Conservation (phyloP, 2,329 filamentous ascomycete species). For the Ophiostoma piceae region DNA sequence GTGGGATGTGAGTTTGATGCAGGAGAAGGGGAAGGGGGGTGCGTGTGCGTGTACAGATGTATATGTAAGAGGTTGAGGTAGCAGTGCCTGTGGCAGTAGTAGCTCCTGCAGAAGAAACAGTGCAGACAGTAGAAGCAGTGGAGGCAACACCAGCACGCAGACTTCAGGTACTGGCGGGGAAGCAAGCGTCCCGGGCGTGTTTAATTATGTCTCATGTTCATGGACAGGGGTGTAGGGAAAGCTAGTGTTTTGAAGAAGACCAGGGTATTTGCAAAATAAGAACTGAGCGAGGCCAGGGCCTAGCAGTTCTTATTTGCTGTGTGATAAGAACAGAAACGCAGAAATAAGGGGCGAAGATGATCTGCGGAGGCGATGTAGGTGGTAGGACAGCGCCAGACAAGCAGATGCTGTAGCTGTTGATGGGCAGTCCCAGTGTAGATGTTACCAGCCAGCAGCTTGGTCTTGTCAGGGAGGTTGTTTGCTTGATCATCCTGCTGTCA, state of each 20-base stretch:
- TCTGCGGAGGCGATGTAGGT: slow-evolving; percentile 16
- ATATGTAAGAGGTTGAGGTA: slow-evolving; percentile 14
- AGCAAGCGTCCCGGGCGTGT: slow-evolving; percentile 19
- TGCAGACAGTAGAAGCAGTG: not conserved
- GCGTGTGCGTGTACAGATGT: slow-evolving; percentile 9
- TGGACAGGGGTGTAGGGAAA: slow-evolving; percentile 18
- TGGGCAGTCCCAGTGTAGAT: not conserved
- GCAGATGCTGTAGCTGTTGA: not conserved
- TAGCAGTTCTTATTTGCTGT: slow-evolving; percentile 22
- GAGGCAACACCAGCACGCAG: not conserved
- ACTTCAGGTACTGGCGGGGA: slow-evolving; percentile 16
- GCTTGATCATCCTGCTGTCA: not conserved
- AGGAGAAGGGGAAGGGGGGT: slow-evolving; percentile 19
- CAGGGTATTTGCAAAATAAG: slow-evolving; percentile 7
- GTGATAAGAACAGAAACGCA: slow-evolving; percentile 20
- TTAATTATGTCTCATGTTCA: slow-evolving; percentile 25
- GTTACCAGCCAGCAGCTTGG: not conserved
- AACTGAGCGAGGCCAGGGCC: slow-evolving; percentile 12
- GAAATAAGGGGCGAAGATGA: slow-evolving; percentile 20
- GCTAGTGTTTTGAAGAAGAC: slow-evolving; percentile 25
- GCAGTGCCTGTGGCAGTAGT: not conserved
- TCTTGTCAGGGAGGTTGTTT: slow-evolving; percentile 3
- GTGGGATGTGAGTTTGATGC: slow-evolving; percentile 12
- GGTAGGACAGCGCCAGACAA: not conserved
- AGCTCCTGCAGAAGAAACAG: not conserved